Percentiles rank a stretch among this genome's conserved stretches.
Conservation (phyloP, 1,284 basidiomycete genomes). For the Sphagnurus paluster region DNA sequence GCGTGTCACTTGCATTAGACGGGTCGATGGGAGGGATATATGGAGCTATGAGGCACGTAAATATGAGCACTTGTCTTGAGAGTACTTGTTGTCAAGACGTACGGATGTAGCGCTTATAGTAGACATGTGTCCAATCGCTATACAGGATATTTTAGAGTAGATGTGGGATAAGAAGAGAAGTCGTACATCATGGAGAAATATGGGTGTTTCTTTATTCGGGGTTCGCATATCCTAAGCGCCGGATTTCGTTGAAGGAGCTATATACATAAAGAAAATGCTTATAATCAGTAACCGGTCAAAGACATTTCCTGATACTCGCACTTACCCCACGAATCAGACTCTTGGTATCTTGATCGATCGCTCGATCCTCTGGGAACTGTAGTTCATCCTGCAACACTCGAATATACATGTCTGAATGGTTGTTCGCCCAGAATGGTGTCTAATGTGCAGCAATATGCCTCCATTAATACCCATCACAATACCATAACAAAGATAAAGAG, state of each 20-base stretch:
- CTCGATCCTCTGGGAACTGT: conserved; percentile 85
- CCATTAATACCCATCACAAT: conserved; percentile 13
- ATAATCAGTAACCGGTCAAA: neutral
- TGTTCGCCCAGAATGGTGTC: conserved; percentile 94
- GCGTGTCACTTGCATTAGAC: conserved; percentile 90
- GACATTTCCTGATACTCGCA: conserved; percentile 16
- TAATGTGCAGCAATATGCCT: conserved; percentile 33
- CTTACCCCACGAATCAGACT: conserved; percentile 91
- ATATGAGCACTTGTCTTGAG: conserved; percentile 2
- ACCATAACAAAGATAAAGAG: conserved; percentile 9
- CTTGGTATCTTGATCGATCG: conserved; percentile 93
- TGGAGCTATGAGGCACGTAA: conserved; percentile 61
- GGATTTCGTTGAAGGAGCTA: conserved; percentile 93
- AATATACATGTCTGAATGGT: conserved; percentile 94
- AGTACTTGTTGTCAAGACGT: conserved; percentile 30
- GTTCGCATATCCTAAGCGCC: conserved; percentile 86
- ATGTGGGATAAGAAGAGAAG: conserved; percentile 10
- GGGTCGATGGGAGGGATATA: conserved; percentile 95
- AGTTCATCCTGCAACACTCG: conserved; percentile 86
- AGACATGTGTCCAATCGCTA: conserved; percentile 92
- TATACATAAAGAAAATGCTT: neutral
- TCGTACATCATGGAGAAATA: conserved; percentile 96
- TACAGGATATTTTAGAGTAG: conserved; percentile 7
- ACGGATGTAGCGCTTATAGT: conserved; percentile 94
- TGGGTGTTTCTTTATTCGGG: conserved; percentile 89